phyloP scores from a whole-genome alignment of 768 basidiomycete genomes.

The Panus rudis region DNA sequence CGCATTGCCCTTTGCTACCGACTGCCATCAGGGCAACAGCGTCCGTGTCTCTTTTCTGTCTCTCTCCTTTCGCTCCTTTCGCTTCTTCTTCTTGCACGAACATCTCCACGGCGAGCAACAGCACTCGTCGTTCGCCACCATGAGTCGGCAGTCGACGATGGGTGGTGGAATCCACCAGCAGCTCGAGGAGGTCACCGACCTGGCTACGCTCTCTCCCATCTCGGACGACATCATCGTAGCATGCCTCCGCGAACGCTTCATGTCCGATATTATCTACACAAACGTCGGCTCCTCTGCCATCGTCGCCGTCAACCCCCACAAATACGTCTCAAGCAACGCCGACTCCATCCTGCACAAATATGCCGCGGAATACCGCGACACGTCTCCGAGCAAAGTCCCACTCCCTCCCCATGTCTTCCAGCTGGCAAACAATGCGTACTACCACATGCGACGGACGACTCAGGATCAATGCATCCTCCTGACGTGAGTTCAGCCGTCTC shows the following conservation, averaged over 20 bases:
- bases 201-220: conserved; percentile 55
- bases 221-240: conserved; percentile 83
- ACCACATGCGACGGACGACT: conserved; percentile 89
- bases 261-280: conserved; percentile 79
- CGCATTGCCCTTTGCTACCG: too few species aligned
- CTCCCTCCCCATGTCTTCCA: conserved; percentile 89
- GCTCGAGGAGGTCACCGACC: conserved; percentile 67
- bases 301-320: conserved; percentile 90
- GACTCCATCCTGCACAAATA: conserved; percentile 84
- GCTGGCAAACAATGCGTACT: conserved; percentile 86
- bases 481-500: conserved; percentile 43
- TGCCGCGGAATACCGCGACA: conserved; percentile 77
- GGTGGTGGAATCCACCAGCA: conserved; percentile 56
- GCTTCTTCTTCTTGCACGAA: too few species aligned
- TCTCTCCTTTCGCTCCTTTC: too few species aligned
- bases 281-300: conserved; percentile 61
- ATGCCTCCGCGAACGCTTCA: conserved; percentile 81
- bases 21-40: too few species aligned
- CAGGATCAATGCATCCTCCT: conserved; percentile 90
- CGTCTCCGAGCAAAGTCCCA: conserved; percentile 49
- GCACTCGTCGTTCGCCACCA: conserved; percentile 15
- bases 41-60: too few species aligned
- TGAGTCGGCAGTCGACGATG: conserved; percentile 42
- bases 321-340: conserved; percentile 76
- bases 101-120: too few species aligned